Conservation (phyloP, 306 rosid genomes). For the Delonix regia region DNA sequence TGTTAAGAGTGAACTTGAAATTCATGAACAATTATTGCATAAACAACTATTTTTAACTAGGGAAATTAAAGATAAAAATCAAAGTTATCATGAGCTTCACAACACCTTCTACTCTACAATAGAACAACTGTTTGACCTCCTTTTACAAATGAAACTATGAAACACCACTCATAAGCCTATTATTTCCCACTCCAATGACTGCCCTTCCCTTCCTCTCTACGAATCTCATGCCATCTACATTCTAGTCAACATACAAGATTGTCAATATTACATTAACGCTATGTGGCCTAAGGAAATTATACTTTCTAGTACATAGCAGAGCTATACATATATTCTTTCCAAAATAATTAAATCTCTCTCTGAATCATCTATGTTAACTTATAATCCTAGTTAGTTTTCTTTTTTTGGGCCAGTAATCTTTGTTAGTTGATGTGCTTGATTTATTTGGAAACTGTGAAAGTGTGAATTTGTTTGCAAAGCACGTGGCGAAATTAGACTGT, state of each 20-base stretch:
- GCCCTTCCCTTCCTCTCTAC: conserved; percentile 20
- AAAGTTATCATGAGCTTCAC: too few species aligned
- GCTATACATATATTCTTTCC: too few species aligned
- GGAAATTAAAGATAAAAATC: too few species aligned
- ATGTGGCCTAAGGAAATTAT: conserved; percentile 42
- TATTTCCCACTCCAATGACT: background rate
- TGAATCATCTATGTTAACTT: too few species aligned
- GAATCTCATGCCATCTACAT: conserved; percentile 33
- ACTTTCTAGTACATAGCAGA: conserved; percentile 27
- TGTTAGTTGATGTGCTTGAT: too few species aligned
- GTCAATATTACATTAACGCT: conserved; percentile 1
- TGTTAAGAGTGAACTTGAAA: too few species aligned
- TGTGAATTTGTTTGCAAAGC: conserved; percentile 27
- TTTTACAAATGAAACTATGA: conserved; percentile 10
- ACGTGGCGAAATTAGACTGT: conserved; percentile 17
- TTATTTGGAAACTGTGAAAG: background rate
- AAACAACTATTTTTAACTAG: too few species aligned
- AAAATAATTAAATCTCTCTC: too few species aligned
- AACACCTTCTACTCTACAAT: conserved; percentile 18
- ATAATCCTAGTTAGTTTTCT: too few species aligned
- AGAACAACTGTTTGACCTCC: conserved; percentile 34
- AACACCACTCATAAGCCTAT: conserved; percentile 37
- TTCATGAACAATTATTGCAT: too few species aligned
- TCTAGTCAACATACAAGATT: conserved; percentile 3
- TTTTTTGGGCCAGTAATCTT: too few species aligned